Evolutionary conservation across 257 asterid species (phyloP).

Genomic region (Thymus mandschuricus): DNA sequence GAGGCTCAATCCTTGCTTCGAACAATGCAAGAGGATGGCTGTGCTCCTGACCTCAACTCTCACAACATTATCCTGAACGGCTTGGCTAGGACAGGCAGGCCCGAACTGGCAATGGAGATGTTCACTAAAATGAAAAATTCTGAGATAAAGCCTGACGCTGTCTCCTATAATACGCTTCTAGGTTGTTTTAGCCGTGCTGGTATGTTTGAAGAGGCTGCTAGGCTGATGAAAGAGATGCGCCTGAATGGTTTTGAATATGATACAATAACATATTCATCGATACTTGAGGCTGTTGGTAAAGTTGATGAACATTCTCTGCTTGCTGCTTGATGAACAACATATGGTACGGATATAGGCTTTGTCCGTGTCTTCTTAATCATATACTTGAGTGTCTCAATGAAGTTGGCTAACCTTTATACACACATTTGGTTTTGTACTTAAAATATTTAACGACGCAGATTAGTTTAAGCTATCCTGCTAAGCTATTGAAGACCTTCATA

Average conservation of each 20-base stretch:
- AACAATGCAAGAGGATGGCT: slow-evolving; percentile 52
- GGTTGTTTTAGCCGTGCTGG: slow-evolving; percentile 66
- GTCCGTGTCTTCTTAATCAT: no score
- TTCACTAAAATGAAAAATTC: slow-evolving; percentile 49
- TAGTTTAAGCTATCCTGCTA: no score
- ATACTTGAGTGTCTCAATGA: no score
- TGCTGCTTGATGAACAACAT: slow-evolving; percentile 28
- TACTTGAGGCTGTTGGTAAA: slow-evolving; percentile 65
- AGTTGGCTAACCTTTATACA: no score
- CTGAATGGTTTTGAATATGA: slow-evolving; percentile 56
- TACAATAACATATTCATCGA: slow-evolving; percentile 53
- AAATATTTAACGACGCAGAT: no score
- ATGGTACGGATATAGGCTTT: slow-evolving; percentile 21
- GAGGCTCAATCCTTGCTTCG: slow-evolving; percentile 59
- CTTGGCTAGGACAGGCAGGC: slow-evolving; percentile 54
- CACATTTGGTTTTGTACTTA: no score
- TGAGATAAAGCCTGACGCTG: slow-evolving; percentile 54
- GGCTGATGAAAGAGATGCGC: slow-evolving; percentile 60
- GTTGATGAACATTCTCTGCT: slow-evolving; percentile 47
- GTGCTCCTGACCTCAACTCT: slow-evolving; percentile 56
- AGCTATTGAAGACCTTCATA: no score
- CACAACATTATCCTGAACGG: slow-evolving; percentile 57
- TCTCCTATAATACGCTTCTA: slow-evolving; percentile 57
- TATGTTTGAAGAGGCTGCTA: slow-evolving; percentile 67
- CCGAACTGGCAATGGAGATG: slow-evolving; percentile 54